Percentiles rank a stretch among this genome's conserved stretches.
These are phyloP conservation scores for Priceomyces castillae DNA, from an alignment of 805 yeast species.

Conservation along the genomic window DNA sequence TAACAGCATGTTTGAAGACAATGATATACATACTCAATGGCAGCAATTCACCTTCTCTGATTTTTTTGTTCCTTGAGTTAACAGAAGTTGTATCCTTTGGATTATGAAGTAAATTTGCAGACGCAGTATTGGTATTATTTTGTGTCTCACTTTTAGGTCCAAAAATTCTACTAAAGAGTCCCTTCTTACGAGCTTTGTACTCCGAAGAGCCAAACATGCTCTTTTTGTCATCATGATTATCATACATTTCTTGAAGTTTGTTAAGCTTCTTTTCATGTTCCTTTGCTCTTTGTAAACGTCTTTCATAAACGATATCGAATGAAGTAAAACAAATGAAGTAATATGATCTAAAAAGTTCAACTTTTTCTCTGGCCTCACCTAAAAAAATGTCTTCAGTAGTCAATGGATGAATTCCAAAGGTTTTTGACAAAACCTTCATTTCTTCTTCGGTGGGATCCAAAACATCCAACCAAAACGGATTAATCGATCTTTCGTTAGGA, in stretches of 20 bases:
- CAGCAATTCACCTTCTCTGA: constrained; percentile 59
- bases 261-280: constrained; percentile 41
- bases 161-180: constrained; percentile 10
- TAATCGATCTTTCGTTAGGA: constrained; percentile 9
- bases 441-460: constrained; percentile 94
- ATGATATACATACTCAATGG: constrained; percentile 92
- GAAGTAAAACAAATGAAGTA: constrained; percentile 82
- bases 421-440: constrained; percentile 84
- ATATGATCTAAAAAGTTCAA: constrained; percentile 86
- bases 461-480: constrained; percentile 82
- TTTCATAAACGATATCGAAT: constrained; percentile 67
- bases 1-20: constrained; percentile 86
- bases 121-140: constrained; percentile 1
- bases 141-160: constrained; percentile 5
- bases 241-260: constrained; percentile 38
- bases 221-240: constrained; percentile 16
- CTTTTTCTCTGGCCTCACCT: constrained; percentile 94
- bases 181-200: constrained; percentile 15
- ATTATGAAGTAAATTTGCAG: constrained; percentile 1
- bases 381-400: constrained; percentile 93
- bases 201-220: constrained; percentile 17
- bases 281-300: constrained; percentile 49
- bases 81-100: constrained; percentile 18
- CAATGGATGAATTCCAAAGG: constrained; percentile 93
- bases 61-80: constrained; percentile 28